Evolutionary conservation across 2,329 filamentous ascomycete species (phyloP), one percentile per base, ranked within the genome.

Genomic region (Hirsutella minnesotensis): DNA sequence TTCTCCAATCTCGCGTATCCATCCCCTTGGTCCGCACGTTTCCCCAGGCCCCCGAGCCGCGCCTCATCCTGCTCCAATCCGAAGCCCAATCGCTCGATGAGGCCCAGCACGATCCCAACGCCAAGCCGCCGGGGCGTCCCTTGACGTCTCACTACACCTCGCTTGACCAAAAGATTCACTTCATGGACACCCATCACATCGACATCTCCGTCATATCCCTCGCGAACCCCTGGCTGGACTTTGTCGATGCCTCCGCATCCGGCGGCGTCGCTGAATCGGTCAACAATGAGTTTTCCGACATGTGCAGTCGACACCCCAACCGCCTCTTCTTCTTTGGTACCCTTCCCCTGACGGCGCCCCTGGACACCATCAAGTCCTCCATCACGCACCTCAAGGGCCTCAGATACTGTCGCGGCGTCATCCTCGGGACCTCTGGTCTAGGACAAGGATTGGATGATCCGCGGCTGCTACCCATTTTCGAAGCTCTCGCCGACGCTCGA

Each of bases 201-300:
- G 75, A 83, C 60, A 79, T 83, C 49, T 92, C 85, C 1, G 84
- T 95, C 40, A 79, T 95, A 48, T 92, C 86, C 1, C 77, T 95
- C 19, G 89, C 89, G 13, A 95, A 95, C 56, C 89, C 89, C 0
- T 95, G 89, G 89, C 73, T 95, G 2, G 89, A 95, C 62, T 95
- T 94, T 57, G 64, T 95, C 0, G 58, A 68, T 9, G 57, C 76
- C 0, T 59, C 67, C 4, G 75, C 81, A 49, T 83, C 85, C 0
- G 75, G 73, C 2, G 58, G 63, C 24, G 78, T 81, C 39, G 86
- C 86, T 1, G 49, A 56, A 41, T 69, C 68, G 1, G 81, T 94
- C 59, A 95, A 95, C 60, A 68, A 81, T 50, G 86, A 90, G 50
- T 81, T 95, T 41, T 77, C 87, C 40, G 55, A 59, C 37, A 81